Evolutionary conservation across 768 basidiomycete genomes (phyloP), one percentile per base, ranked within the genome.

Genomic region (Coprinopsis cinerea): DNA sequence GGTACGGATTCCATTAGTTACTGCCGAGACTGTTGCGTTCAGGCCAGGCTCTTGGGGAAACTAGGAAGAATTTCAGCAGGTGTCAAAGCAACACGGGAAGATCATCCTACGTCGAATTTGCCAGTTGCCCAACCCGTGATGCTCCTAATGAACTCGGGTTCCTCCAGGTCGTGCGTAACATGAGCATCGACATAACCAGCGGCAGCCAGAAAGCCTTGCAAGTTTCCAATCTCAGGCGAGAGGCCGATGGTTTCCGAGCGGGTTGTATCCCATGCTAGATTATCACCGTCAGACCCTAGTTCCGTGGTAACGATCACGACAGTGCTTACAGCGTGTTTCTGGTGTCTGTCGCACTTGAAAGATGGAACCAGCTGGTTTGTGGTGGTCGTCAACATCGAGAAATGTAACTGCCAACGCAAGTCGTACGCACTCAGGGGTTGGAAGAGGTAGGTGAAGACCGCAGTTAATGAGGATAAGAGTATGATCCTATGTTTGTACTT

Each of bases 111-210:
- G 23, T 61, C 52, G 51, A 84, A 83, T 53, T 74, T 61, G 1
- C 76, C 74, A 20, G 73, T 73, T 5, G 83, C 70, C 83, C 83
- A 86, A 0, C 59, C 65, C n/a, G n/a, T n/a, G n/a, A n/a, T n/a
- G 0, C 59, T 60, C 5, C 55, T 43, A 18, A 85, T 66, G 56
- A 83, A 86, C 6, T 81, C 77, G 1, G 85, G 85, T 49, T 83
- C 79, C 4, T 65, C 57, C 4, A 85, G 60, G 15, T 61, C 56
- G 53, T 77, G 69, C 30, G 72, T 61, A 3, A 70, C 70, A 4
- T 73, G 68, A 15, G 73, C 70, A 40, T 75, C 73, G 2, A 72
- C 70, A 53, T 72, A 77, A 55, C 83, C 83, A 6, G 80, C 74
- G 6, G 83, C 78, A 23, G 83, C 78, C 9, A 78, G 64, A 57